Percentiles rank a stretch among this genome's conserved stretches.
phyloP scores from a whole-genome alignment of 108 stramenopile species.

The Seminavis robusta region DNA sequence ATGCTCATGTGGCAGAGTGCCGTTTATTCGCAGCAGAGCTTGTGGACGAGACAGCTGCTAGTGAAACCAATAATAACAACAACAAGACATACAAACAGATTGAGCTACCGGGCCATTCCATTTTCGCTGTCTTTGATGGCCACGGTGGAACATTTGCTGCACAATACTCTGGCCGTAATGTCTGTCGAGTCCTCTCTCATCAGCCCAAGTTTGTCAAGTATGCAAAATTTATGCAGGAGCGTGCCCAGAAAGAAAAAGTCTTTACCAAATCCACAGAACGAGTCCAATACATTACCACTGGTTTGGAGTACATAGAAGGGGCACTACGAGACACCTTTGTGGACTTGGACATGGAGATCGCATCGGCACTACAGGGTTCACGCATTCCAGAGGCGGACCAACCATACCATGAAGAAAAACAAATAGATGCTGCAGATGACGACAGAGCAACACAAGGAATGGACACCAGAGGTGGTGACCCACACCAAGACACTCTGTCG shows the following conservation, averaged over 20 bases:
- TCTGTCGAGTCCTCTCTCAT: constrained; percentile 41
- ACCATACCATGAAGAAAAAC: constrained; percentile 1
- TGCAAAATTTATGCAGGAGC: constrained; percentile 25
- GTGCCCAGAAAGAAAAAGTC: constrained; percentile 26
- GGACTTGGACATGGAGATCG: constrained; percentile 59
- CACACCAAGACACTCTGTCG: neutral
- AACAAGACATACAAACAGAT: constrained; percentile 15
- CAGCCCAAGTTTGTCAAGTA: constrained; percentile 43
- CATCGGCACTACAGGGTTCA: constrained; percentile 20
- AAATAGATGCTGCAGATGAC: neutral
- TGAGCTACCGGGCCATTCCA: constrained; percentile 43
- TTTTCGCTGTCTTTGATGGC: constrained; percentile 80
- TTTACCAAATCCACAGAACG: constrained; percentile 10
- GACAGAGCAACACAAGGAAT: neutral
- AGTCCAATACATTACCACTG: constrained; percentile 22
- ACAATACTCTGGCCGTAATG: constrained; percentile 42
- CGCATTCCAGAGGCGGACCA: constrained; percentile 2
- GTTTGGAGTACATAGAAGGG: constrained; percentile 35
- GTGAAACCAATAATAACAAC: neutral
- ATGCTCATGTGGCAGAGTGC: constrained; percentile 53
- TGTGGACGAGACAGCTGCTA: neutral
- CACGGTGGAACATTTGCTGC: constrained; percentile 80
- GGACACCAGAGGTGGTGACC: neutral
- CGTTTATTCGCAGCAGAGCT: constrained; percentile 1
- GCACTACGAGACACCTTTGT: constrained; percentile 55